Base-by-base conservation (phyloP, 139 green algal species). In the Monoraphidium neglectum region DNA sequence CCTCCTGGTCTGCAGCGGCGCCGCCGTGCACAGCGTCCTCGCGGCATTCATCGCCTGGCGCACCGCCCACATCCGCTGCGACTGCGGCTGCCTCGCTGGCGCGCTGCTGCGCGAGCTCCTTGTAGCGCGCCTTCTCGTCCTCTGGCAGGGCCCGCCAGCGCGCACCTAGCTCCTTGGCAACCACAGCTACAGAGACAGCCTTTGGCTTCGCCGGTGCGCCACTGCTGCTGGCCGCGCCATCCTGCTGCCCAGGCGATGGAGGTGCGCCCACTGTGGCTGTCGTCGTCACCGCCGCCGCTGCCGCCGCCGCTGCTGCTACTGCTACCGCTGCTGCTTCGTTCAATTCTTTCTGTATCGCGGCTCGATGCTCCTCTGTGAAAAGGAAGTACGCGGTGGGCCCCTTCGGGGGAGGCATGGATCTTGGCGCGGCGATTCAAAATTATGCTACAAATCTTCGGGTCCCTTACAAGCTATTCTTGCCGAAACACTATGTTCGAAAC, bases 101-200 rank as follows among this genome's bases (percentile, higher is more conserved):
- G n/a, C 70, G 65, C 56, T 80, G n/a, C 33, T 65, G 28, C 2
- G 86, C 78, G 10, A 38, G 36, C 26, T 87, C 67, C 67, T 86
- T 86, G 69, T 84, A 95, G 4, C 23, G 18, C 30, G 82, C 68
- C 65, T 87, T 88, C 32, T 94, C 83, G 36, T 91, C 88, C 0
- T 93, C 86, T 26, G 38, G 84, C 16, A 94, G 80, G 0, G 61
- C 68, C 6, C 74, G 74, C 91, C 91, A 95, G 3, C 66, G 43
- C 60, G 86, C 68, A 0, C 87, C 91, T 0, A 95, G 75, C 24
- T 70, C 82, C 75, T 94, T 93, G 32, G 84, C 87, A 28, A 93
- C 78, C 0, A 69, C 63, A 36, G 76, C 82, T 37, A 93, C 79
- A 1, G 62, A 69, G 0, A 84, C 70, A 40, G 43, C 43, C 64